phyloP scores from a whole-genome alignment of 2,329 filamentous ascomycete species.

The Diaporthe ampelina region DNA sequence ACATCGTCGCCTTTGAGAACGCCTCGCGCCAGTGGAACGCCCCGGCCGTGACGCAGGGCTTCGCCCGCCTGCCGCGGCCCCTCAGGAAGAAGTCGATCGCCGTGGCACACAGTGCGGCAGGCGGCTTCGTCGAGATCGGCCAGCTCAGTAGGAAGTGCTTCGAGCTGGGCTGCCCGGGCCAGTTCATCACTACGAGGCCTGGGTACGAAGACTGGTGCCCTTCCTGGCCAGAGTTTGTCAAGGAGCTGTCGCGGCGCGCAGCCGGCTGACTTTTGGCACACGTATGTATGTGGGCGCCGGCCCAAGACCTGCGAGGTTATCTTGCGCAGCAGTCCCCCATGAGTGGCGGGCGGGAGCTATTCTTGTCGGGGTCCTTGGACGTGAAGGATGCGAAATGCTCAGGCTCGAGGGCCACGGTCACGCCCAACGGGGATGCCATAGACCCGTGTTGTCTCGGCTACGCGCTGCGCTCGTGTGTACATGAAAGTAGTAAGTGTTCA shows the following conservation, averaged over 20 bases:
- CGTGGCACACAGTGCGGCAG: slow-evolving; percentile 43
- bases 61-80: slow-evolving; percentile 39
- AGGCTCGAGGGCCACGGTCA: neutral
- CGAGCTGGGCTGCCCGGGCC: slow-evolving; percentile 42
- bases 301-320: neutral
- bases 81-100: slow-evolving; percentile 41
- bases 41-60: slow-evolving; percentile 41
- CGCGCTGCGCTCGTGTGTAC: neutral
- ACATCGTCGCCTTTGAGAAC: slow-evolving; percentile 60
- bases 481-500: neutral
- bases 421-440: neutral
- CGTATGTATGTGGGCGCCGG: neutral
- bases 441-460: neutral
- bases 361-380: neutral
- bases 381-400: neutral
- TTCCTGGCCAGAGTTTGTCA: slow-evolving; percentile 43
- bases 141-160: slow-evolving; percentile 38
- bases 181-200: slow-evolving; percentile 43
- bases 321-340: neutral
- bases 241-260: slow-evolving; percentile 36
- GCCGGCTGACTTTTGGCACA: slow-evolving; percentile 8
- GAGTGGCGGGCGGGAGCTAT: neutral
- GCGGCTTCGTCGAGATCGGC: slow-evolving; percentile 31
- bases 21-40: slow-evolving; percentile 41
- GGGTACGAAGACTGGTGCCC: slow-evolving; percentile 45